Conservation (phyloP, 176 grass and related monocot species). For the Thinopyrum elongatum region DNA sequence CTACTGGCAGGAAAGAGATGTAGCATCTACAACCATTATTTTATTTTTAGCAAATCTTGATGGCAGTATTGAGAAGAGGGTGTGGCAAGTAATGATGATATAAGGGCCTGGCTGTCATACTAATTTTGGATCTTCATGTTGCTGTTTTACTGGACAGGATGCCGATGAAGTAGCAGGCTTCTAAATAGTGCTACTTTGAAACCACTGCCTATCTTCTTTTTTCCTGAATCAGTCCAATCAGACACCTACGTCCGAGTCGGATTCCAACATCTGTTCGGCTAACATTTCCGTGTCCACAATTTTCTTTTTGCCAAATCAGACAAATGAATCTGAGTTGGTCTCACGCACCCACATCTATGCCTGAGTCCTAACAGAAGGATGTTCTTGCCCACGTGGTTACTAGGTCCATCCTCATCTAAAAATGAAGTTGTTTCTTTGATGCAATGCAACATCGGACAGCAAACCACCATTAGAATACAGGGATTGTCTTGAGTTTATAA, state of each 20-base stretch:
- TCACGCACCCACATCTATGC: neutral
- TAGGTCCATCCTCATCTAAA: neutral
- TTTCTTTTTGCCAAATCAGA: neutral
- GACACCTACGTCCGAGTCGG: neutral
- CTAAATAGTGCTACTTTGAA: neutral
- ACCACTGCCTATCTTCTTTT: neutral
- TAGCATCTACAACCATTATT: neutral
- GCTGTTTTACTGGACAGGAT: neutral
- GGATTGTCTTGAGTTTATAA: neutral
- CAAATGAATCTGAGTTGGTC: neutral
- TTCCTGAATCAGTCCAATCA: neutral
- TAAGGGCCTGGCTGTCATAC: neutral
- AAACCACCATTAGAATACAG: neutral
- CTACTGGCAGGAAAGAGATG: neutral
- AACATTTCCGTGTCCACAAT: neutral
- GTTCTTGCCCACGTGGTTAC: neutral
- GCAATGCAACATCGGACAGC: neutral
- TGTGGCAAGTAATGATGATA: neutral
- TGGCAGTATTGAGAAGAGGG: neutral
- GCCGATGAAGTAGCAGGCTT: neutral
- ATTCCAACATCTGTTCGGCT: neutral
- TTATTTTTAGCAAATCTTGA: neutral
- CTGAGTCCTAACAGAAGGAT: neutral
- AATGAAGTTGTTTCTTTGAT: neutral
- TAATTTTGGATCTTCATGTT: slow-evolving; percentile 1